Evolutionary conservation across 805 yeast genomes (phyloP).

Genomic region (Ogataea zsoltii): DNA sequence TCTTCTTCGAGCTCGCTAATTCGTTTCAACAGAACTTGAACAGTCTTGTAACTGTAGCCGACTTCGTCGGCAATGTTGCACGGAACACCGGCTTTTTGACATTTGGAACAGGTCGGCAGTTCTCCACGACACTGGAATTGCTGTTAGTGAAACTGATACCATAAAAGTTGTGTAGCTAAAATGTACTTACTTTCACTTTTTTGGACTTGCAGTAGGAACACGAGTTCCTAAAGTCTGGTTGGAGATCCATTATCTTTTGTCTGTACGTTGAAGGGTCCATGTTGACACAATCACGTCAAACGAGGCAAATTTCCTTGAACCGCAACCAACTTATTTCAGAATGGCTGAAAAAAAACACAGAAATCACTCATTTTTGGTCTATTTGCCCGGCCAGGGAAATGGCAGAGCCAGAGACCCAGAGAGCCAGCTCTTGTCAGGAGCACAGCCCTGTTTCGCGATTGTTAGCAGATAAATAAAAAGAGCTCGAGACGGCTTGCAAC

Average conservation of each 20-base stretch:
- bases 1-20: slow-evolving; percentile 19
- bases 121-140: slow-evolving; percentile 24
- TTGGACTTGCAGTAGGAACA: slow-evolving; percentile 26
- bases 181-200: slow-evolving; percentile 25
- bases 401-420: no score
- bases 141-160: not conserved
- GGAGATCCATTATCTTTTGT: slow-evolving; percentile 2
- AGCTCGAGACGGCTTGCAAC: no score
- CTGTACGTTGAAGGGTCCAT: not conserved
- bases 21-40: slow-evolving; percentile 15
- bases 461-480: no score
- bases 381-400: no score
- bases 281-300: not conserved
- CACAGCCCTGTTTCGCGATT: no score
- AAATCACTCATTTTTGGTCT: no score
- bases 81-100: slow-evolving; percentile 17
- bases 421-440: no score
- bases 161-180: not conserved
- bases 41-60: slow-evolving; percentile 25
- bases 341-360: no score
- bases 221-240: slow-evolving; percentile 23
- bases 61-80: slow-evolving; percentile 26
- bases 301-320: not conserved
- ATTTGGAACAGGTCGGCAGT: slow-evolving; percentile 23
- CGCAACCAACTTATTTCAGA: not conserved